Percentiles rank a stretch among this genome's conserved stretches.
These are phyloP conservation scores for Catenaria anguillulae DNA, from an alignment of 371 early-diverging fungal genomes.

Conservation along the genomic window DNA sequence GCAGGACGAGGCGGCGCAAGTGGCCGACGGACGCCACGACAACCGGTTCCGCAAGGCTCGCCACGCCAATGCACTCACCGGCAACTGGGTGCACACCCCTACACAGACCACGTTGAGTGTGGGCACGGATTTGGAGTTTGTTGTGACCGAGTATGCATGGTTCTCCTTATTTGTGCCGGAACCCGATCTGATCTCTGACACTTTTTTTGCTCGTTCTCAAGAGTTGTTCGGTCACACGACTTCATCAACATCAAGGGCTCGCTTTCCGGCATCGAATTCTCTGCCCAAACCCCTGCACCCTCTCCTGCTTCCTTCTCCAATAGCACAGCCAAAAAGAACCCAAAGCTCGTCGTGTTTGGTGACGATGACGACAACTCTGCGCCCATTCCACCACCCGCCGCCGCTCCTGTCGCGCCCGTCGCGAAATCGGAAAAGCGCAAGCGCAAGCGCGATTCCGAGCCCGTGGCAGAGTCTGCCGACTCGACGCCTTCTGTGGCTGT, in stretches of 20 bases:
- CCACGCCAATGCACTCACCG: not conserved
- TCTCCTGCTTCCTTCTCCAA: not conserved
- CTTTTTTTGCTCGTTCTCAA: too few species aligned
- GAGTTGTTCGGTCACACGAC: not conserved
- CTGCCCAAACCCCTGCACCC: not conserved
- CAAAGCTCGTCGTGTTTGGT: not conserved
- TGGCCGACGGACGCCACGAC: too few species aligned
- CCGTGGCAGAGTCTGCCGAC: too few species aligned
- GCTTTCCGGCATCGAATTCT: not conserved
- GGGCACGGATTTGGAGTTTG: not conserved
- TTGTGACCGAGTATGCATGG: not conserved
- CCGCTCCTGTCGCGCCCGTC: not conserved
- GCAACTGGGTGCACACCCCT: not conserved
- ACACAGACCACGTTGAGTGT: not conserved
- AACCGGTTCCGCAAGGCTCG: not conserved
- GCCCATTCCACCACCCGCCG: not conserved
- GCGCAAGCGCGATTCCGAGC: slow-evolving; percentile 5
- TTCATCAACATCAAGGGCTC: not conserved
- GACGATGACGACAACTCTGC: not conserved
- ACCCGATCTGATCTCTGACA: too few species aligned
- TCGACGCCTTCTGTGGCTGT: too few species aligned
- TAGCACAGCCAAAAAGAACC: too few species aligned
- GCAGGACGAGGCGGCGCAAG: too few species aligned
- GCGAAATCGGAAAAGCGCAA: not conserved
- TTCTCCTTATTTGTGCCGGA: too few species aligned